phyloP scores from a whole-genome alignment of 139 green algal species.

The Haematococcus sp. region DNA sequence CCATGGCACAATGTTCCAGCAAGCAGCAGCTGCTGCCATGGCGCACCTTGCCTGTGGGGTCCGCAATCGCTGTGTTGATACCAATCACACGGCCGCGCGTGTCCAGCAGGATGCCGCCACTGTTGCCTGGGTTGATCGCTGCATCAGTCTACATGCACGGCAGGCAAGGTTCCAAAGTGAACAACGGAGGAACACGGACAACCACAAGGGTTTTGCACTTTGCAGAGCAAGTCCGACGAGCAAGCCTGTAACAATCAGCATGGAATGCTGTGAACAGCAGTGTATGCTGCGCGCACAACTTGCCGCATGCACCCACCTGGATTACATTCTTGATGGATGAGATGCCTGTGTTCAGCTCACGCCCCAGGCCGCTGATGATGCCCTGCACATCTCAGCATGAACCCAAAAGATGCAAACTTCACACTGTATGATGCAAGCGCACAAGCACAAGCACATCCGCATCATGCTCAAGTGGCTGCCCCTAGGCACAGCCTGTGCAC shows the following conservation, averaged over 20 bases:
- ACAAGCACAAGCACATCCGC: not conserved
- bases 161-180: no score
- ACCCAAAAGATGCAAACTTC: not conserved
- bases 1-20: no score
- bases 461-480: not conserved
- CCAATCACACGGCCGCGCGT: constrained; percentile 47
- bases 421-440: no score
- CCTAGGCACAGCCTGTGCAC: no score
- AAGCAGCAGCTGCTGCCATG: no score
- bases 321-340: constrained; percentile 36
- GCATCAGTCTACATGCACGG: constrained; percentile 31
- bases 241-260: no score
- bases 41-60: constrained; percentile 51
- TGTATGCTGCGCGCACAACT: no score
- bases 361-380: constrained; percentile 44
- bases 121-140: constrained; percentile 71
- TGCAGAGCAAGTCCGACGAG: no score
- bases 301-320: constrained; percentile 14
- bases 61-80: constrained; percentile 86
- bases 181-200: no score
- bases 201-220: no score
- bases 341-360: constrained; percentile 33
- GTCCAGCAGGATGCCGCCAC: constrained; percentile 51
- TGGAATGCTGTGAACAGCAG: no score
- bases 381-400: constrained; percentile 14